A percentile compares a stretch with the other conserved stretches of the same genome.
Conservation (phyloP, 2,329 filamentous ascomycete genomes). For the Mycosphaerella sp. region DNA sequence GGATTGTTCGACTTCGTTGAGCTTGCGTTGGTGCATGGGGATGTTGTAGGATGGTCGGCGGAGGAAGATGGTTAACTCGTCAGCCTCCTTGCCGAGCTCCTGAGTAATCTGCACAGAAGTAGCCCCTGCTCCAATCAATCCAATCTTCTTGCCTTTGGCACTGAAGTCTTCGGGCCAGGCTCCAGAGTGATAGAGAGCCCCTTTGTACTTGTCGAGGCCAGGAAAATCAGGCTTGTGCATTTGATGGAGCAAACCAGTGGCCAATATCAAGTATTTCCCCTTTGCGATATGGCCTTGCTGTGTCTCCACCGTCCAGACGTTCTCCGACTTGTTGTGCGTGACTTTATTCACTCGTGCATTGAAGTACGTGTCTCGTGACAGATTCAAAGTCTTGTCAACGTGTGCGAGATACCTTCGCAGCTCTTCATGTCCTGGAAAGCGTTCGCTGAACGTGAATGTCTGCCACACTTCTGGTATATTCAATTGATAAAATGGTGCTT, state of each 20-base stretch:
- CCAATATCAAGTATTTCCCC: conserved; percentile 36
- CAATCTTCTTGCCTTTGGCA: conserved; percentile 36
- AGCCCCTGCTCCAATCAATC: conserved; percentile 40
- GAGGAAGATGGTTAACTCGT: conserved; percentile 54
- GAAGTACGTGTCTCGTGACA: conserved; percentile 55
- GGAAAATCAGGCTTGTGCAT: conserved; percentile 37
- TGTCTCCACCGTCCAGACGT: conserved; percentile 49
- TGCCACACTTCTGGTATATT: conserved; percentile 43
- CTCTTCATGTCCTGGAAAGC: conserved; percentile 35
- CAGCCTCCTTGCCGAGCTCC: conserved; percentile 30
- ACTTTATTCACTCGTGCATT: conserved; percentile 51
- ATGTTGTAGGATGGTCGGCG: conserved; percentile 60
- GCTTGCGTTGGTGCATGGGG: conserved; percentile 50
- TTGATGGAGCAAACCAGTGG: conserved; percentile 36
- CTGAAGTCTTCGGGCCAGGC: conserved; percentile 36
- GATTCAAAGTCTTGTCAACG: conserved; percentile 50
- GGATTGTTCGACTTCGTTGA: conserved; percentile 47
- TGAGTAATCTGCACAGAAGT: conserved; percentile 39
- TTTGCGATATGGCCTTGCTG: conserved; percentile 38
- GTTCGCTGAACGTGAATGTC: conserved; percentile 49
- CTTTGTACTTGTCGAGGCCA: conserved; percentile 37
- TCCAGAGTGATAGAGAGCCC: conserved; percentile 38
- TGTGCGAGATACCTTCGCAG: conserved; percentile 55
- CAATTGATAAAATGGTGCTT: conserved; percentile 45
- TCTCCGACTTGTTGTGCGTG: conserved; percentile 44